A percentile compares a stretch with the other conserved stretches of the same genome.
These are phyloP conservation scores for Nemania serpens DNA, from an alignment of 2,329 filamentous ascomycete genomes.

Conservation along the genomic window DNA sequence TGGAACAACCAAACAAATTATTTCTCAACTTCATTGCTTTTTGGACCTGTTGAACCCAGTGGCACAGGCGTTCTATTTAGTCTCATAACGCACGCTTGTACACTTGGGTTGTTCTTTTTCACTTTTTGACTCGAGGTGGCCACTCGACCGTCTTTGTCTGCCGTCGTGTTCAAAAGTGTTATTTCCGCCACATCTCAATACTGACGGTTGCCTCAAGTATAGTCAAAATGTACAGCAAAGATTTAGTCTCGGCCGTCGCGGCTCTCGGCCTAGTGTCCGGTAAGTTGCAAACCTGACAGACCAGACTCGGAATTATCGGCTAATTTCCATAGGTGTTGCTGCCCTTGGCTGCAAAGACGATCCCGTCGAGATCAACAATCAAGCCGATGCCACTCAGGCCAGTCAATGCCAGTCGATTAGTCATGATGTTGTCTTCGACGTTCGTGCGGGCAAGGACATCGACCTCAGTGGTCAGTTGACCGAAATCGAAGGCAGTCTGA, in stretches of 20 bases:
- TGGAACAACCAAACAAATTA: constrained; percentile 5
- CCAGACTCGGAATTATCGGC: too few relatives aligned
- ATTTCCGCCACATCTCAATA: neutral
- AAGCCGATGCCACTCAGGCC: constrained; percentile 50
- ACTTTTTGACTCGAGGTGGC: neutral
- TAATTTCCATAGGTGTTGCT: constrained; percentile 33
- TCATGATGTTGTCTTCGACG: constrained; percentile 69
- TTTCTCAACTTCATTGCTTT: constrained; percentile 15
- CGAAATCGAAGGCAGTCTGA: constrained; percentile 60
- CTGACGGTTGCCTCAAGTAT: constrained; percentile 11
- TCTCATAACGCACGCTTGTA: neutral
- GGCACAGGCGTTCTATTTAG: constrained; percentile 13
- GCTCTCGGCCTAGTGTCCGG: constrained; percentile 51
- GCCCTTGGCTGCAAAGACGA: constrained; percentile 42
- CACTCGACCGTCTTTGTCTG: neutral
- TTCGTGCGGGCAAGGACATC: constrained; percentile 60
- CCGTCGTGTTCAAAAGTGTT: neutral
- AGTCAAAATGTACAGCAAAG: constrained; percentile 53
- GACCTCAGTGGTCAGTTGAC: constrained; percentile 63
- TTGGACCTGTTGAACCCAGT: constrained; percentile 17
- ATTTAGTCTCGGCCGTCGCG: constrained; percentile 51
- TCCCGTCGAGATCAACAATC: constrained; percentile 64
- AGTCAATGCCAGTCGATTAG: constrained; percentile 67
- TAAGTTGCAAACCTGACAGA: constrained; percentile 37
- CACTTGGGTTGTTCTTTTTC: neutral